phyloP scores from a whole-genome alignment of 768 basidiomycete genomes.

The Tulasnella sp. region DNA sequence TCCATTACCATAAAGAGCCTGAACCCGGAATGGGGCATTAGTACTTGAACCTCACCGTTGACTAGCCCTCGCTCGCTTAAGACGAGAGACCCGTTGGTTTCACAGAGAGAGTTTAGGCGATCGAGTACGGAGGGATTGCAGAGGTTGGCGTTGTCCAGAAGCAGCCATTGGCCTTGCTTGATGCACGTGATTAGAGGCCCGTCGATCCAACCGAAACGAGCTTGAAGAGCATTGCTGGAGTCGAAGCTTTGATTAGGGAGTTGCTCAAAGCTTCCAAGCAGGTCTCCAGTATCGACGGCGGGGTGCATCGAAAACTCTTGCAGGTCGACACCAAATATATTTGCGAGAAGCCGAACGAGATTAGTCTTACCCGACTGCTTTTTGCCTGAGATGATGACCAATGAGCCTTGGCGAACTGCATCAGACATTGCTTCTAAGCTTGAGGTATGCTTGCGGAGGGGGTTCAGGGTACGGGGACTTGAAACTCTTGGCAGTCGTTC shows the following conservation, averaged over 20 bases:
- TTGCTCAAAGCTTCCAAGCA: slow-evolving; percentile 95
- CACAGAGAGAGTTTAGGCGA: slow-evolving; percentile 93
- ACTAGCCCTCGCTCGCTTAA: slow-evolving; percentile 87
- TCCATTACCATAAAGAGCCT: slow-evolving; percentile 92
- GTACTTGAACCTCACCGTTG: slow-evolving; percentile 63
- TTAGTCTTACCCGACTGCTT: slow-evolving; percentile 74
- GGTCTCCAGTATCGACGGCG: slow-evolving; percentile 88
- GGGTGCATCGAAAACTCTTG: slow-evolving; percentile 74
- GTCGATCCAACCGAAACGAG: slow-evolving; percentile 85
- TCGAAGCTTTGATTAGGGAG: slow-evolving; percentile 35
- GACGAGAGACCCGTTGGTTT: slow-evolving; percentile 73
- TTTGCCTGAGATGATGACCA: slow-evolving; percentile 80
- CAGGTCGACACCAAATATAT: slow-evolving; percentile 62
- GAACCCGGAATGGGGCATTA: slow-evolving; percentile 84
- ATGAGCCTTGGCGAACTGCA: slow-evolving; percentile 73
- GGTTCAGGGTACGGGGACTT: slow-evolving; percentile 41
- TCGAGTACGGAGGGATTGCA: slow-evolving; percentile 96
- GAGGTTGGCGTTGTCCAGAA: slow-evolving; percentile 89
- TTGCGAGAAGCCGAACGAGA: slow-evolving; percentile 64
- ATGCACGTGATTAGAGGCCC: slow-evolving; percentile 85
- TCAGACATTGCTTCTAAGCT: slow-evolving; percentile 71
- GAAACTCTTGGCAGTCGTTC: neutral
- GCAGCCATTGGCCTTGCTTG: slow-evolving; percentile 81
- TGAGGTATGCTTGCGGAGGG: slow-evolving; percentile 60
- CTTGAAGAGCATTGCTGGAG: neutral